phyloP scores from a whole-genome alignment of 441 rosid genomes.

The Omphalea diandra region DNA sequence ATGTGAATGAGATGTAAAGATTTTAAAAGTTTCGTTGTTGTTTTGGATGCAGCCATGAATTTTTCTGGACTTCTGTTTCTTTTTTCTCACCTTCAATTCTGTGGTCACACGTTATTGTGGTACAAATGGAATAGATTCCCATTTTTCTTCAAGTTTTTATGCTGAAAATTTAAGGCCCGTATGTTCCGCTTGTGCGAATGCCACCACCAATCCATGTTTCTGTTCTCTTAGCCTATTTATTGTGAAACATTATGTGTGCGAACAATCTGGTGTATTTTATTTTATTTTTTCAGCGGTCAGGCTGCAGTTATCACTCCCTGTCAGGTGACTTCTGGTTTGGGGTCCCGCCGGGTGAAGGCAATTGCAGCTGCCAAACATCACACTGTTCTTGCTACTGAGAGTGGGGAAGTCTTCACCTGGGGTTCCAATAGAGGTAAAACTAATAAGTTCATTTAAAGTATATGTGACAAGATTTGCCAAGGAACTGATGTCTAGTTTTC shows the following conservation, averaged over 20 bases:
- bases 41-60: constrained; percentile 15
- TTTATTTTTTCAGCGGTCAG: constrained; percentile 76
- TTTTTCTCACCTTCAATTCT: constrained; percentile 17
- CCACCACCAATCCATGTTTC: background rate
- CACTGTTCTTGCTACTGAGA: constrained; percentile 88
- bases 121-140: constrained; percentile 16
- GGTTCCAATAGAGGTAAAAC: constrained; percentile 95
- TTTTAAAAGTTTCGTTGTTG: constrained; percentile 10
- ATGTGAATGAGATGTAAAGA: background rate
- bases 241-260: constrained; percentile 8
- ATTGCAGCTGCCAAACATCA: constrained; percentile 99
- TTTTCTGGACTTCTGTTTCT: constrained; percentile 15
- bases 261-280: constrained; percentile 26
- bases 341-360: constrained; percentile 82
- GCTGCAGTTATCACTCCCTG: constrained; percentile 99
- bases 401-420: constrained; percentile 95
- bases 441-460: constrained; percentile 9
- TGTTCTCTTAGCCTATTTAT: constrained; percentile 11
- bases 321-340: constrained; percentile 82
- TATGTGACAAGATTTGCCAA: background rate
- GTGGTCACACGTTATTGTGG: background rate
- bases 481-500: constrained; percentile 15
- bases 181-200: constrained; percentile 4
- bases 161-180: constrained; percentile 10
- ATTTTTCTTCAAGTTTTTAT: constrained; percentile 16